phyloP scores from a whole-genome alignment of 2,329 filamentous ascomycete genomes.

The Aspergillus sp. region DNA sequence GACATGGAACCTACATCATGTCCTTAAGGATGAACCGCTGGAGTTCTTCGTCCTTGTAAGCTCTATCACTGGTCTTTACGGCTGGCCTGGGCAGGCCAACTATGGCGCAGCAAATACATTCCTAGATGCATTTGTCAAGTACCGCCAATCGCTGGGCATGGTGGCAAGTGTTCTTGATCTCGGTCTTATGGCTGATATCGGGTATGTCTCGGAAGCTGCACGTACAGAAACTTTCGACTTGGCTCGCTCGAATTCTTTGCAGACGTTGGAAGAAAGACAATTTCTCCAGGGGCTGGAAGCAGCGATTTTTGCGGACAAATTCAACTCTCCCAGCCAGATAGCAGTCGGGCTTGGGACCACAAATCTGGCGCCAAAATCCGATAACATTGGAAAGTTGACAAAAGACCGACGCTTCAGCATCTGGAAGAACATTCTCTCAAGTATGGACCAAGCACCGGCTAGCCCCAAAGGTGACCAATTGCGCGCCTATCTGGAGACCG shows the following conservation, averaged over 20 bases:
- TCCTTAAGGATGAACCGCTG: conserved; percentile 3
- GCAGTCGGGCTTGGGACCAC: conserved; percentile 4
- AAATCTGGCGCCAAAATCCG: background rate
- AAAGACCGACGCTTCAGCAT: conserved; percentile 10
- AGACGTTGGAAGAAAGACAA: conserved; percentile 5
- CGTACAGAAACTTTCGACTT: conserved; percentile 13
- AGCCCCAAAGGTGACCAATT: conserved; percentile 3
- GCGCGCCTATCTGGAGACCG: conserved; percentile 2
- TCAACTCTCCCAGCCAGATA: background rate
- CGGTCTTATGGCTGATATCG: conserved; percentile 25
- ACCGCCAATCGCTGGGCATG: conserved; percentile 22
- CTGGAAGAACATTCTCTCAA: conserved; percentile 4
- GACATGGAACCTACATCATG: conserved; percentile 29
- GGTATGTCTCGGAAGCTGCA: conserved; percentile 16
- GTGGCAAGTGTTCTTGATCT: conserved; percentile 24
- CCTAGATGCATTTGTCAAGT: conserved; percentile 27
- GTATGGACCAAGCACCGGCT: background rate
- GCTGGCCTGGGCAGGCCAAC: conserved; percentile 44
- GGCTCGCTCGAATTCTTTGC: conserved; percentile 12
- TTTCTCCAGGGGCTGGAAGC: conserved; percentile 6
- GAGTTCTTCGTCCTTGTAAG: conserved; percentile 31
- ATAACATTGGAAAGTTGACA: background rate
- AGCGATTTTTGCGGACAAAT: background rate
- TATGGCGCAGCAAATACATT: conserved; percentile 37
- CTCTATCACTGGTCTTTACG: conserved; percentile 28